A percentile compares a stretch with the other conserved stretches of the same genome.
phyloP scores from a whole-genome alignment of 2,329 filamentous ascomycete species.

The Penicillium frequentans region DNA sequence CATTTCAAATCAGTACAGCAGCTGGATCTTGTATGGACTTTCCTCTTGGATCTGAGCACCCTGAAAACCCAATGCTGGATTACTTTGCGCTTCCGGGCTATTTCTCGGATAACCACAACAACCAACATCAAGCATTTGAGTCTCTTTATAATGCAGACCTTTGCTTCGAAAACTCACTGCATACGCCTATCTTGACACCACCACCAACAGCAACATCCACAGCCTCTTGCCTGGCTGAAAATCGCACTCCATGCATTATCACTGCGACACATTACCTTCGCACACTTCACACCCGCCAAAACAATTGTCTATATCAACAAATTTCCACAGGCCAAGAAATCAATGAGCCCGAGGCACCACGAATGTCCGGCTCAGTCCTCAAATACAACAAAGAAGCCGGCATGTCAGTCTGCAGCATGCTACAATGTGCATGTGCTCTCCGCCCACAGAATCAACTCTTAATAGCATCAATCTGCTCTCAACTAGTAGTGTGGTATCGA shows the following conservation, averaged over 20 bases:
- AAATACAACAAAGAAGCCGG: slow-evolving; percentile 6
- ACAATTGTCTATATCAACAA: not conserved
- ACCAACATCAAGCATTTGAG: not conserved
- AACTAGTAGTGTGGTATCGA: slow-evolving; percentile 5
- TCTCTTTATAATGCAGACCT: not conserved
- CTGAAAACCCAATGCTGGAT: not conserved
- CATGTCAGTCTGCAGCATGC: slow-evolving; percentile 10
- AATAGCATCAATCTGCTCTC: slow-evolving; percentile 6
- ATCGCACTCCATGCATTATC: slow-evolving; percentile 1
- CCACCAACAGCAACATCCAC: not conserved
- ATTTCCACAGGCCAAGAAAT: not conserved
- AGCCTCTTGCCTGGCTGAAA: not conserved
- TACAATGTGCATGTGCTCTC: slow-evolving; percentile 5
- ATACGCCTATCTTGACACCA: not conserved
- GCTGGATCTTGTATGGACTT: not conserved
- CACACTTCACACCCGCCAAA: slow-evolving; percentile 2
- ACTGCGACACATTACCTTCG: slow-evolving; percentile 7
- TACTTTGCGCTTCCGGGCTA: not conserved
- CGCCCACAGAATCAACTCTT: slow-evolving; percentile 7
- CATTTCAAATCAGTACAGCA: not conserved
- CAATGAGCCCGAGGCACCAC: not conserved
- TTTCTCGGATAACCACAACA: not conserved
- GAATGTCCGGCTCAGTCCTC: slow-evolving; percentile 7
- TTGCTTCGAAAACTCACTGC: not conserved
- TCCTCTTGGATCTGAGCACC: not conserved